These are phyloP conservation scores for Prunus salicina DNA, from an alignment of 306 rosid species.

Conservation along the genomic window DNA sequence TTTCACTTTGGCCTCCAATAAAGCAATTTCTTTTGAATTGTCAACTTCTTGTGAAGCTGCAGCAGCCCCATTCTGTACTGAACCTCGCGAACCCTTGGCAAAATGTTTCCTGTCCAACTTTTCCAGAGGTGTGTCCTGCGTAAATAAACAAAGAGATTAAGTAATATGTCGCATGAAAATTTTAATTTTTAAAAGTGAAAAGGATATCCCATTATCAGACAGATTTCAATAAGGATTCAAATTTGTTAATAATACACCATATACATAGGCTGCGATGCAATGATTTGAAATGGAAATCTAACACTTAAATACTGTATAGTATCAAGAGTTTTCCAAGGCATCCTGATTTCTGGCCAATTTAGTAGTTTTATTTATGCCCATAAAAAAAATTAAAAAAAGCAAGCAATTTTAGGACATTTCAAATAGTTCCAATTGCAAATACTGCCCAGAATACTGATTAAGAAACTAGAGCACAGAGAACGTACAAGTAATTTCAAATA, in stretches of 20 bases:
- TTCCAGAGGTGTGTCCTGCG: conserved; percentile 82
- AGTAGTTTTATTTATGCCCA: conserved; percentile 3
- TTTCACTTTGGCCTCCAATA: conserved; percentile 67
- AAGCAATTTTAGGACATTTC: background rate
- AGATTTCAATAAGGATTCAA: background rate
- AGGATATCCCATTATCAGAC: background rate
- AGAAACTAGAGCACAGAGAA: background rate
- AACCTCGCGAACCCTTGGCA: conserved; percentile 61
- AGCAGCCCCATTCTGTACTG: conserved; percentile 50
- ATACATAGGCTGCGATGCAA: background rate
- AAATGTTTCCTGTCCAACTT: conserved; percentile 86
- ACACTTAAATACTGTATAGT: background rate
- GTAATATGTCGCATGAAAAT: background rate
- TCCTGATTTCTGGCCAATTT: conserved; percentile 1
- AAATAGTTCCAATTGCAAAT: background rate
- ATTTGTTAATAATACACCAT: background rate
- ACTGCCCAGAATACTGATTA: background rate
- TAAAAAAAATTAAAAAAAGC: background rate
- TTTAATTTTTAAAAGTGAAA: background rate
- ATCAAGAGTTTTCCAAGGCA: background rate
- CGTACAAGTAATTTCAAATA: background rate
- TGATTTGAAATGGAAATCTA: background rate
- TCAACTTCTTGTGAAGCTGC: conserved; percentile 44
- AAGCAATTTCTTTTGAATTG: conserved; percentile 71
- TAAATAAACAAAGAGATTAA: conserved; percentile 19